A percentile compares a stretch with the other conserved stretches of the same genome.
Conservation (phyloP, 1,139 yeast genomes). For the Pichia sp. region DNA sequence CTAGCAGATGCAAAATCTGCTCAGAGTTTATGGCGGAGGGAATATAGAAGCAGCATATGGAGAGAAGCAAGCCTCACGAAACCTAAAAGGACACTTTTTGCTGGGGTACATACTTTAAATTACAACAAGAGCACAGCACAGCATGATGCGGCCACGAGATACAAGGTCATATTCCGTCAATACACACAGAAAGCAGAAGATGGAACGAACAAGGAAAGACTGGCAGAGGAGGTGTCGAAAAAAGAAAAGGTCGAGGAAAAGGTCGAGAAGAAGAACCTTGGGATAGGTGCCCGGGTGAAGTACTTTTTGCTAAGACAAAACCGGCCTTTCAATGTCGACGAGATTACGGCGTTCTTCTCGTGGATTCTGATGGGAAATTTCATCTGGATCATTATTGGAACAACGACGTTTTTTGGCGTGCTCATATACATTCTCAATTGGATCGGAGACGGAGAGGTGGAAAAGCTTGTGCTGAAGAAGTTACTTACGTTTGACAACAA, state of each 20-base stretch:
- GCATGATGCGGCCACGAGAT: too few species aligned
- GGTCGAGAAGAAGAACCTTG: background rate
- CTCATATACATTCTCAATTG: constrained; percentile 29
- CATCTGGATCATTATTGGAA: constrained; percentile 72
- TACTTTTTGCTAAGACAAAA: constrained; percentile 65
- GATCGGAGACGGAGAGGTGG: constrained; percentile 26
- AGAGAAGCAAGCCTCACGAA: too few species aligned
- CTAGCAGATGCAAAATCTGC: background rate
- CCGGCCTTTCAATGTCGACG: constrained; percentile 82
- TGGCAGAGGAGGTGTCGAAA: background rate
- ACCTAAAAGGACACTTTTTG: too few species aligned
- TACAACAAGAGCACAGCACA: too few species aligned
- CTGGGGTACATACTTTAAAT: too few species aligned
- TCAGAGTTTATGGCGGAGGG: too few species aligned
- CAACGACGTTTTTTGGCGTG: constrained; percentile 68
- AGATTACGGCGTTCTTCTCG: constrained; percentile 80
- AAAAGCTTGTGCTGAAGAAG: constrained; percentile 24
- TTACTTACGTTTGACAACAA: constrained; percentile 35
- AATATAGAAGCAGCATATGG: too few species aligned
- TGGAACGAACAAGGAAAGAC: background rate
- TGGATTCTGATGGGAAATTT: constrained; percentile 91
- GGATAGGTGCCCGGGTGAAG: constrained; percentile 40
- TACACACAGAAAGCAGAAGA: too few species aligned
- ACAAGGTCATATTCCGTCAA: too few species aligned
- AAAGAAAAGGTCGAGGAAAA: background rate